These are phyloP conservation scores for Leucocoprinus sp. DNA, from an alignment of 768 basidiomycete species.

Conservation along the genomic window DNA sequence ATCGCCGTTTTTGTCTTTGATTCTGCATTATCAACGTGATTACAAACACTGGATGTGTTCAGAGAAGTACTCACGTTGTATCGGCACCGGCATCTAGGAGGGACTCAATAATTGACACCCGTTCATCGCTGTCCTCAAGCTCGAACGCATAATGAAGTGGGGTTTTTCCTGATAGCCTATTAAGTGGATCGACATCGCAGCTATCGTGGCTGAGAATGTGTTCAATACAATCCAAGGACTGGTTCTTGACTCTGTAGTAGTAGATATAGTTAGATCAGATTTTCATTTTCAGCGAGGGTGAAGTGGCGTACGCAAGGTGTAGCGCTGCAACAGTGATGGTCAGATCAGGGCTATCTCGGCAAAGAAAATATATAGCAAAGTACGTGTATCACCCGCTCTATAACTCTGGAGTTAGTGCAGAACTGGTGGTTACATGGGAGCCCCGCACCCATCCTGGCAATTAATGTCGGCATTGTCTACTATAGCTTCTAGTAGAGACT, in stretches of 20 bases:
- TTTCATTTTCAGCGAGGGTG: background rate
- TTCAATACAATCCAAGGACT: constrained; percentile 58
- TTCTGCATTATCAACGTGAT: constrained; percentile 29
- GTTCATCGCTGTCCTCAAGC: constrained; percentile 45
- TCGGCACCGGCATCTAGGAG: constrained; percentile 78
- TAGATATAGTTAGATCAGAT: constrained; percentile 18
- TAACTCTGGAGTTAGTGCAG: constrained; percentile 2
- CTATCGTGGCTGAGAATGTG: constrained; percentile 64
- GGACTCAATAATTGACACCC: constrained; percentile 48
- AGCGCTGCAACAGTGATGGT: constrained; percentile 13
- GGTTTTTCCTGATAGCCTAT: constrained; percentile 60
- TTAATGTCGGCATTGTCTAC: constrained; percentile 62
- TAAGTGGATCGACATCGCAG: constrained; percentile 77
- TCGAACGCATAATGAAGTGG: constrained; percentile 71
- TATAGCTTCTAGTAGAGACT: constrained; percentile 54
- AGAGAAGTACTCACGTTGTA: constrained; percentile 38
- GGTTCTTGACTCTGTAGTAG: constrained; percentile 37
- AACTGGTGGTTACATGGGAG: constrained; percentile 1
- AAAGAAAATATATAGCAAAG: constrained; percentile 17
- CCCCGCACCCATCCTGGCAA: constrained; percentile 64
- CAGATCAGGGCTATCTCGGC: background rate
- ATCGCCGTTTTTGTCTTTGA: constrained; percentile 64
- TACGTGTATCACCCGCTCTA: constrained; percentile 76
- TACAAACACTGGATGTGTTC: background rate
- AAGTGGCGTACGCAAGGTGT: constrained; percentile 14